Conservation (phyloP, 176 grass and related monocot genomes). For the Aegilops umbellulata region DNA sequence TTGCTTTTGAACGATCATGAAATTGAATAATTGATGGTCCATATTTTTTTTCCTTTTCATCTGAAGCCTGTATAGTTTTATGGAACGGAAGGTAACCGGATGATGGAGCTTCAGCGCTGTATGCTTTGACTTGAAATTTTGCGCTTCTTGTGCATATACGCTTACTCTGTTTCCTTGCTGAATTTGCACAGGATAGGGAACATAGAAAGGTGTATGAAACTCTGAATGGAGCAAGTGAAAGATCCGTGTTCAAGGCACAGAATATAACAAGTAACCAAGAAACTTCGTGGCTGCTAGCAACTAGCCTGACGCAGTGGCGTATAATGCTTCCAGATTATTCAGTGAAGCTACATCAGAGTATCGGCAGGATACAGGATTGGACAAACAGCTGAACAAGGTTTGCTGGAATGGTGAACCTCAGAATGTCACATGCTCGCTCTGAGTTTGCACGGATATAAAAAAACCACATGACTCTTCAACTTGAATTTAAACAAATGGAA, state of each 20-base stretch:
- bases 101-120: no score
- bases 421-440: background rate
- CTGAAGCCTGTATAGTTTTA: background rate
- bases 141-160: background rate
- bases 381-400: background rate
- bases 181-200: background rate
- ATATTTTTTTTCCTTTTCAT: background rate
- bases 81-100: background rate
- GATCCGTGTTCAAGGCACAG: background rate
- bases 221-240: constrained; percentile 3
- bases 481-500: background rate
- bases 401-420: background rate
- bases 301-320: background rate
- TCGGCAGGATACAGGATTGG: background rate
- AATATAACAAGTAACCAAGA: background rate
- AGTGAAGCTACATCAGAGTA: background rate
- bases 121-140: background rate
- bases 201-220: background rate
- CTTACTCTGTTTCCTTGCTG: background rate
- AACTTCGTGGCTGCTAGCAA: background rate
- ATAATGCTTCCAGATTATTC: constrained; percentile 18
- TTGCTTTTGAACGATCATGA: background rate
- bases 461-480: background rate
- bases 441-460: background rate
- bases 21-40: background rate